A percentile compares a stretch with the other conserved stretches of the same genome.
These are phyloP conservation scores for Cucurbita maxima DNA, from an alignment of 306 rosid genomes.

Conservation along the genomic window DNA sequence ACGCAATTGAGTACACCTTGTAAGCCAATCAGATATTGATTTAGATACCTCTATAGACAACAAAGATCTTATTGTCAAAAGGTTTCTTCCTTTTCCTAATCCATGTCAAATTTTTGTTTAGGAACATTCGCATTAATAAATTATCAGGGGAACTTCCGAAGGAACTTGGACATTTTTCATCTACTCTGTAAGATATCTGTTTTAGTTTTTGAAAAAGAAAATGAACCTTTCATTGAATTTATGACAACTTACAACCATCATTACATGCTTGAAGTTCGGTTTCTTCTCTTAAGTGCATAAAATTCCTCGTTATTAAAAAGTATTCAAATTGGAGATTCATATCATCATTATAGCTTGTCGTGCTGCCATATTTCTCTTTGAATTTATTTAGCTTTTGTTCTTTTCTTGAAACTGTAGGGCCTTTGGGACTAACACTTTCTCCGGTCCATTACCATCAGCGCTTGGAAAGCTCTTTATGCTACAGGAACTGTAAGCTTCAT, in stretches of 20 bases:
- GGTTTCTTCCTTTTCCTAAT: neutral
- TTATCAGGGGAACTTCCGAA: slow-evolving; percentile 64
- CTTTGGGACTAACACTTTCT: slow-evolving; percentile 45
- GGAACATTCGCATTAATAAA: slow-evolving; percentile 38
- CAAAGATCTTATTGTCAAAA: neutral
- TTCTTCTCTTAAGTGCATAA: too few relatives aligned
- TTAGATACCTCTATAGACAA: neutral
- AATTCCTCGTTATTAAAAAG: too few relatives aligned
- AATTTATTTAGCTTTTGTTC: neutral
- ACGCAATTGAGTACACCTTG: slow-evolving; percentile 53
- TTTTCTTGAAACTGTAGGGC: slow-evolving; percentile 18
- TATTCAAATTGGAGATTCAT: neutral
- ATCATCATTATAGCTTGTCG: neutral
- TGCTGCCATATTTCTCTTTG: neutral
- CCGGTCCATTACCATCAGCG: slow-evolving; percentile 59
- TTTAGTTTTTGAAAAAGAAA: too few relatives aligned
- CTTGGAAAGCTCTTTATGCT: slow-evolving; percentile 45
- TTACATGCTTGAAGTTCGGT: too few relatives aligned
- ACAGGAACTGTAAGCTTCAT: slow-evolving; percentile 31
- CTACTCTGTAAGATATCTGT: neutral
- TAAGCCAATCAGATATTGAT: slow-evolving; percentile 13
- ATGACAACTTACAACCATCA: too few relatives aligned
- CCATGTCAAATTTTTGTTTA: slow-evolving; percentile 2
- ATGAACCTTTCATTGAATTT: too few relatives aligned
- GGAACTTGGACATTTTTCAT: slow-evolving; percentile 27